Evolutionary conservation across 805 yeast genomes (phyloP).

Genomic region (Hanseniaspora clermontiae): DNA sequence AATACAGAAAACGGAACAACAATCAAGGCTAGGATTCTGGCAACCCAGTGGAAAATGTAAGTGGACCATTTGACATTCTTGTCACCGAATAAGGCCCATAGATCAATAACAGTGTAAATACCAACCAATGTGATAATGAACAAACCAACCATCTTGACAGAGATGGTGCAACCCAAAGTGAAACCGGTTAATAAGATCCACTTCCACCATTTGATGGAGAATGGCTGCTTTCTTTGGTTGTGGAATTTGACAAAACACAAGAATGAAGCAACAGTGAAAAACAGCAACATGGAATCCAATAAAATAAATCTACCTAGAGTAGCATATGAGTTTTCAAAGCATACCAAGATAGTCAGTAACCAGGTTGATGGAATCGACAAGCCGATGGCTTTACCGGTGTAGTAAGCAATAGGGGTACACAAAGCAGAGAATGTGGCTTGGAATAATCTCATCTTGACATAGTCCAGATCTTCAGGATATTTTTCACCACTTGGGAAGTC

Average conservation of each 20-base stretch:
- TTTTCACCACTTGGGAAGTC: conserved; percentile 53
- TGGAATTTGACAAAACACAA: conserved; percentile 47
- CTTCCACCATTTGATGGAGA: conserved; percentile 82
- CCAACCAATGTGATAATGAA: conserved; percentile 84
- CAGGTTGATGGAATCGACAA: conserved; percentile 40
- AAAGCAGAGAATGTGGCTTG: conserved; percentile 56
- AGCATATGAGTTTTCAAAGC: conserved; percentile 56
- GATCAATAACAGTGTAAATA: conserved; percentile 71
- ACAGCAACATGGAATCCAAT: conserved; percentile 62
- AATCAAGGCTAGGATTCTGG: conserved; percentile 53
- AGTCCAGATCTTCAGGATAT: conserved; percentile 53
- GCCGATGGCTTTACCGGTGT: conserved; percentile 49
- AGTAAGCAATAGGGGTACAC: conserved; percentile 60
- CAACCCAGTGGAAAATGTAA: conserved; percentile 51
- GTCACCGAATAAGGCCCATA: conserved; percentile 77
- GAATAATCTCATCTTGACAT: conserved; percentile 54
- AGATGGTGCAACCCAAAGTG: conserved; percentile 76
- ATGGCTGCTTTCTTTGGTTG: conserved; percentile 35
- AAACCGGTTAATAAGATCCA: conserved; percentile 81
- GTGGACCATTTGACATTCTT: conserved; percentile 36
- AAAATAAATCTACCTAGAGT: conserved; percentile 63
- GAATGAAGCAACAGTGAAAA: conserved; percentile 62
- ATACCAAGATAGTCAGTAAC: conserved; percentile 49
- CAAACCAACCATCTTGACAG: conserved; percentile 94
- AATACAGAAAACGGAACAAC: conserved; percentile 52